Evolutionary conservation across 768 basidiomycete species (phyloP).

Genomic region (Lyophyllum shimeji): DNA sequence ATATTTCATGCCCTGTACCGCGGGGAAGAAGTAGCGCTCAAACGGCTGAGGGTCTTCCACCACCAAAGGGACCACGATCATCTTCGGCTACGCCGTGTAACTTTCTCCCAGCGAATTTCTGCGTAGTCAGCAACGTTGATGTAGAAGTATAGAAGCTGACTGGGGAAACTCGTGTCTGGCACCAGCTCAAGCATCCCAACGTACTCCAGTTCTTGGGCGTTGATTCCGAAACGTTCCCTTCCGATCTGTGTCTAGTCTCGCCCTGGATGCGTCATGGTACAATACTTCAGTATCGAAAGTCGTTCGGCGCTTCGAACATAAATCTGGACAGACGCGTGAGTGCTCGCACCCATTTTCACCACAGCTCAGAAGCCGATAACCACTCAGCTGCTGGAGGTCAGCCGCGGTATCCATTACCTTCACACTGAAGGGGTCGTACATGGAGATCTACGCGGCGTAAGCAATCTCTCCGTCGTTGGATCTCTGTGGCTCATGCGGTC

Average conservation of each 20-base stretch:
- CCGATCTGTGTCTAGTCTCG: constrained; percentile 12
- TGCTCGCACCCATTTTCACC: not conserved
- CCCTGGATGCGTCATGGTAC: constrained; percentile 18
- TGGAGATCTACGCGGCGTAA: constrained; percentile 16
- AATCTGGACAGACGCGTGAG: constrained; percentile 14
- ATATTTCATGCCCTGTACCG: constrained; percentile 15
- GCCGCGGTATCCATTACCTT: constrained; percentile 15
- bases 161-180: constrained; percentile 18
- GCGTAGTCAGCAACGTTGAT: not conserved
- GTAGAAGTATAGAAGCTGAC: constrained; percentile 12
- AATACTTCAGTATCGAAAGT: constrained; percentile 17
- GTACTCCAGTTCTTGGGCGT: constrained; percentile 19
- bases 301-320: constrained; percentile 14
- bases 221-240: constrained; percentile 14
- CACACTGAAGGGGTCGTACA: constrained; percentile 14
- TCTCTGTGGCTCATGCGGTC: not conserved
- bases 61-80: constrained; percentile 12
- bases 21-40: constrained; percentile 16
- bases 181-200: constrained; percentile 16
- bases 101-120: not conserved
- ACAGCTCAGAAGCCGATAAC: not conserved
- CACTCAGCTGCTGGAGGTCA: constrained; percentile 10
- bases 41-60: constrained; percentile 14
- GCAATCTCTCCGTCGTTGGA: not conserved
- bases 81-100: constrained; percentile 15